A percentile compares a stretch with the other conserved stretches of the same genome.
phyloP scores from a whole-genome alignment of 306 rosid species.

The Malus sieversii region DNA sequence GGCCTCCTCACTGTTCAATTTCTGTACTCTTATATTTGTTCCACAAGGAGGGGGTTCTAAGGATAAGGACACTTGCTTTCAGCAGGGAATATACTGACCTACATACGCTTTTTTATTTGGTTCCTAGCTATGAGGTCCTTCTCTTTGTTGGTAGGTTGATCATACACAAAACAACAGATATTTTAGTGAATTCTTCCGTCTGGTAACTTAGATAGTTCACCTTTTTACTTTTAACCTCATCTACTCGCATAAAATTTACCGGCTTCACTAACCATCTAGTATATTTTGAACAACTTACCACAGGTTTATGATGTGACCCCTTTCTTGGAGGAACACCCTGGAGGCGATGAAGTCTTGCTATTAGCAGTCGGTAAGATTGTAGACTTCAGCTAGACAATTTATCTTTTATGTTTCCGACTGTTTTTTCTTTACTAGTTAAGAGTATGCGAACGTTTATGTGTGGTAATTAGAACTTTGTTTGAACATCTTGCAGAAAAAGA shows the following conservation, averaged over 20 bases:
- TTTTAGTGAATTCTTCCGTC: neutral
- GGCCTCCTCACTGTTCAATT: neutral
- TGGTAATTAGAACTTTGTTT: constrained; percentile 9
- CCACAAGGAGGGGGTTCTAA: neutral
- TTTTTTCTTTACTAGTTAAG: neutral
- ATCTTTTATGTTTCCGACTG: neutral
- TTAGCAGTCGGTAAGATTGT: constrained; percentile 52
- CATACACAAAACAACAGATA: neutral
- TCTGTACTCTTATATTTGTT: neutral
- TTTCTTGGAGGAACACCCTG: constrained; percentile 91
- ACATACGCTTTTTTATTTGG: neutral
- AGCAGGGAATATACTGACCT: neutral
- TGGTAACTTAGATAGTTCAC: neutral
- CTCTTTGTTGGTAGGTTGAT: neutral
- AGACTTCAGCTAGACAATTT: neutral
- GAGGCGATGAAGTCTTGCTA: constrained; percentile 85
- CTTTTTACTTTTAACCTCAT: neutral
- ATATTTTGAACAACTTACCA: neutral
- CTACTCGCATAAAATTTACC: neutral
- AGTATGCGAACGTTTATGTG: neutral
- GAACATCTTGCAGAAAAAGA: constrained; percentile 54
- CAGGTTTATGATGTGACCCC: constrained; percentile 87
- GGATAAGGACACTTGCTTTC: neutral
- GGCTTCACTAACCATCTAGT: neutral
- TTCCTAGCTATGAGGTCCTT: neutral